These are phyloP conservation scores for Malassezia obtusa DNA, from an alignment of 1,284 basidiomycete genomes.

Conservation along the genomic window DNA sequence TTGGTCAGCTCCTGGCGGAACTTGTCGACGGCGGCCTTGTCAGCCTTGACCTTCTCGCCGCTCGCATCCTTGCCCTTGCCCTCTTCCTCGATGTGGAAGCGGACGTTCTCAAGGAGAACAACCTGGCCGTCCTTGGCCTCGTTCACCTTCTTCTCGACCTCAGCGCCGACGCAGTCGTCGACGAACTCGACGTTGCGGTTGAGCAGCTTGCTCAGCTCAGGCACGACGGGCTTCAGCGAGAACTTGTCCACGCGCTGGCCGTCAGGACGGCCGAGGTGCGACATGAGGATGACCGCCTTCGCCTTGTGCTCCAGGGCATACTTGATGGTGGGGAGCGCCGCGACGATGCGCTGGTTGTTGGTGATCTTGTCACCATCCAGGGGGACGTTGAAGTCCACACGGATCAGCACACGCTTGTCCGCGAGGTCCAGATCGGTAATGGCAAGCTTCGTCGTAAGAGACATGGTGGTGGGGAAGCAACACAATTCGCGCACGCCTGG, in stretches of 20 bases:
- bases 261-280: constrained; percentile 93
- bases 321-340: constrained; percentile 88
- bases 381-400: constrained; percentile 94
- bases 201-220: constrained; percentile 50
- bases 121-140: constrained; percentile 65
- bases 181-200: constrained; percentile 61
- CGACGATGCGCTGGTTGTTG: constrained; percentile 87
- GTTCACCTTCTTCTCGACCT: constrained; percentile 67
- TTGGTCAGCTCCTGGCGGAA: constrained; percentile 80
- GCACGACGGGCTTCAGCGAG: constrained; percentile 73
- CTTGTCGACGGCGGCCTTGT: constrained; percentile 66
- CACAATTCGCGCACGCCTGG: background rate
- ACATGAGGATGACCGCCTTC: constrained; percentile 82
- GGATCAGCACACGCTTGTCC: constrained; percentile 65
- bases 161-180: constrained; percentile 72
- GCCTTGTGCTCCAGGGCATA: constrained; percentile 84
- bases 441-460: constrained; percentile 67
- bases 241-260: constrained; percentile 81
- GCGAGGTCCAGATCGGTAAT: constrained; percentile 86
- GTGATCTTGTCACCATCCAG: constrained; percentile 75
- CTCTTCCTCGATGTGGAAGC: constrained; percentile 98
- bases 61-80: constrained; percentile 85
- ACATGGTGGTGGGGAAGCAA: constrained; percentile 57
- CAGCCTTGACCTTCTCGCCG: constrained; percentile 85
- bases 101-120: constrained; percentile 90